Percentiles rank a stretch among this genome's conserved stretches.
Conservation (phyloP, 768 basidiomycete species). For the Mycena haematopus region DNA sequence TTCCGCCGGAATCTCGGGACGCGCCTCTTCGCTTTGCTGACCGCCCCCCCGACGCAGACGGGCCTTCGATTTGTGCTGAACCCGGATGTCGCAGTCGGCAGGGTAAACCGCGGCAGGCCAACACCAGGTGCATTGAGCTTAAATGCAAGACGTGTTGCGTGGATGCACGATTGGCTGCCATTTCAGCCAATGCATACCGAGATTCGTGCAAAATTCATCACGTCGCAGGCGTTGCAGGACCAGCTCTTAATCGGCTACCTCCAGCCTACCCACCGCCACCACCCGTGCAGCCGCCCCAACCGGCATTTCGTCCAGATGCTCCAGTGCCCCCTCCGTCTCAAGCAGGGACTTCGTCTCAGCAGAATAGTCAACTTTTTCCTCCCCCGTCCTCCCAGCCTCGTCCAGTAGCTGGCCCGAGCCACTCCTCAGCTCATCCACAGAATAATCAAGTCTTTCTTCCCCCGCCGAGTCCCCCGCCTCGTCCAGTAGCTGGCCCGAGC, state of each 20-base stretch:
- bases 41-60: not conserved
- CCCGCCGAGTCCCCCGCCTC: not conserved
- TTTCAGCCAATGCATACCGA: not conserved
- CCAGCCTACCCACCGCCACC: too few relatives aligned
- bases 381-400: not conserved
- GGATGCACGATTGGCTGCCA: not conserved
- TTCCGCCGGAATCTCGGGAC: not conserved
- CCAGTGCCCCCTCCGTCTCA: not conserved
- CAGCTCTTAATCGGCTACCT: too few relatives aligned
- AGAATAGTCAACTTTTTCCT: not conserved
- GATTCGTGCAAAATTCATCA: not conserved
- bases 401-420: not conserved
- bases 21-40: not conserved
- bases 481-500: not conserved
- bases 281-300: not conserved
- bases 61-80: not conserved
- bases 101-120: not conserved
- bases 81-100: not conserved
- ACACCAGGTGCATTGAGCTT: not conserved
- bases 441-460: not conserved
- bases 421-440: not conserved
- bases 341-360: not conserved
- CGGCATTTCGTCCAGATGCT: too few relatives aligned
- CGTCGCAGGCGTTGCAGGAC: not conserved
- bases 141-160: conserved; percentile 2